phyloP scores from a whole-genome alignment of 164 flowering plant species.

The Berberis vulgaris region DNA sequence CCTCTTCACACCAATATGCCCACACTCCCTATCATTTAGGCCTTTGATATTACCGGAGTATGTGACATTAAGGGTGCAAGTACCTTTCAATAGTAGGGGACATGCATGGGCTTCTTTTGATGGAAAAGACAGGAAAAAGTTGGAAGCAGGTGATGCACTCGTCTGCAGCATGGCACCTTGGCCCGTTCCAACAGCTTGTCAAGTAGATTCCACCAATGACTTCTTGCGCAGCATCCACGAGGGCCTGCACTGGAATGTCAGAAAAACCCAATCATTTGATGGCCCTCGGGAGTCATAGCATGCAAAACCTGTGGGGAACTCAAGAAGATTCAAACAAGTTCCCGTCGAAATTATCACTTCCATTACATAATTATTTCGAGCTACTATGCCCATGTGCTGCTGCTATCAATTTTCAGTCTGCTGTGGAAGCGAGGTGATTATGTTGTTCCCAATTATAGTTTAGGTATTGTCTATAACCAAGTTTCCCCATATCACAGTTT shows the following conservation, averaged over 20 bases:
- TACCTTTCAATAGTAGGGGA: slow-evolving; percentile 87
- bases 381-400: too few relatives aligned
- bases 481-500: too few relatives aligned
- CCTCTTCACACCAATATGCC: slow-evolving; percentile 93
- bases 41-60: slow-evolving; percentile 90
- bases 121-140: slow-evolving; percentile 73
- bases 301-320: background rate
- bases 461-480: too few relatives aligned
- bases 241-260: slow-evolving; percentile 92
- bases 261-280: slow-evolving; percentile 77
- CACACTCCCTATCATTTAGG: slow-evolving; percentile 91
- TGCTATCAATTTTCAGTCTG: too few relatives aligned
- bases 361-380: background rate
- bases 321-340: background rate
- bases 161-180: slow-evolving; percentile 93
- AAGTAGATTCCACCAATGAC: slow-evolving; percentile 74
- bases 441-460: too few relatives aligned
- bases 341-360: background rate
- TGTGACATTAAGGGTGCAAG: slow-evolving; percentile 77
- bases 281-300: slow-evolving; percentile 52
- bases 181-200: slow-evolving; percentile 99
- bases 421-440: too few relatives aligned
- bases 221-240: slow-evolving; percentile 91
- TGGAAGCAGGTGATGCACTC: slow-evolving; percentile 86
- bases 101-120: slow-evolving; percentile 95